A percentile compares a stretch with the other conserved stretches of the same genome.
These are phyloP conservation scores for Dichotomopilus funicola DNA, from an alignment of 2,329 filamentous ascomycete species.

Conservation along the genomic window DNA sequence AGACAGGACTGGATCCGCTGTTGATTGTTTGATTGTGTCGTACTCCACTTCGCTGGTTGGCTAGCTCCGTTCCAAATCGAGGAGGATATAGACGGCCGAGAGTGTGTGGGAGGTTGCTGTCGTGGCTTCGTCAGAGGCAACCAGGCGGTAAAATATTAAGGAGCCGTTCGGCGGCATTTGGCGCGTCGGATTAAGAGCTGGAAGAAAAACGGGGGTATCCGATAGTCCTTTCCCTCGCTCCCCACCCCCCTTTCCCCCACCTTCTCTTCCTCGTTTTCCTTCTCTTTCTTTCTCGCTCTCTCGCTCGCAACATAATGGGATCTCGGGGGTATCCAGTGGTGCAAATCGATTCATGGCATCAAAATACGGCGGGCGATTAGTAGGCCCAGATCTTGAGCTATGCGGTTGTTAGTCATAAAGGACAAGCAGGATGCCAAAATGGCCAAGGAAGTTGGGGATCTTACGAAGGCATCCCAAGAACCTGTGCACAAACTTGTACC, in stretches of 20 bases:
- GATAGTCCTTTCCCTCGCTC: slow-evolving; percentile 19
- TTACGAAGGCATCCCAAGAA: slow-evolving; percentile 97
- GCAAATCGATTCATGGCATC: slow-evolving; percentile 21
- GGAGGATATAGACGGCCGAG: not conserved
- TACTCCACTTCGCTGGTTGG: not conserved
- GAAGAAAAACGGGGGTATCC: slow-evolving; percentile 22
- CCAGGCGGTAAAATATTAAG: slow-evolving; percentile 35
- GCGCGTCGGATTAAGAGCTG: slow-evolving; percentile 31
- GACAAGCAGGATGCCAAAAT: not conserved
- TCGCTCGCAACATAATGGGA: slow-evolving; percentile 16
- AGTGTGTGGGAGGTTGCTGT: slow-evolving; percentile 21
- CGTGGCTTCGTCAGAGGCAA: slow-evolving; percentile 43
- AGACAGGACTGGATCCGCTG: not conserved
- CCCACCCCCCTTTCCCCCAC: too few species aligned
- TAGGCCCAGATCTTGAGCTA: slow-evolving; percentile 87
- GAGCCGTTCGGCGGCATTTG: slow-evolving; percentile 25
- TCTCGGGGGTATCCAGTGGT: slow-evolving; percentile 25
- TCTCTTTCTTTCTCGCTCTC: too few species aligned
- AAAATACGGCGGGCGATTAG: slow-evolving; percentile 36
- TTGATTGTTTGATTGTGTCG: not conserved
- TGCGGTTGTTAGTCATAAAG: slow-evolving; percentile 22
- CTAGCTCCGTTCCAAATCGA: too few species aligned
- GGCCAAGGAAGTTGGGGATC: slow-evolving; percentile 32
- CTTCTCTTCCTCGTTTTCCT: too few species aligned
- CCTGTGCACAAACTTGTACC: slow-evolving; percentile 98